phyloP scores from a whole-genome alignment of 495 filamentous ascomycete genomes.

The Cercophora samala region DNA sequence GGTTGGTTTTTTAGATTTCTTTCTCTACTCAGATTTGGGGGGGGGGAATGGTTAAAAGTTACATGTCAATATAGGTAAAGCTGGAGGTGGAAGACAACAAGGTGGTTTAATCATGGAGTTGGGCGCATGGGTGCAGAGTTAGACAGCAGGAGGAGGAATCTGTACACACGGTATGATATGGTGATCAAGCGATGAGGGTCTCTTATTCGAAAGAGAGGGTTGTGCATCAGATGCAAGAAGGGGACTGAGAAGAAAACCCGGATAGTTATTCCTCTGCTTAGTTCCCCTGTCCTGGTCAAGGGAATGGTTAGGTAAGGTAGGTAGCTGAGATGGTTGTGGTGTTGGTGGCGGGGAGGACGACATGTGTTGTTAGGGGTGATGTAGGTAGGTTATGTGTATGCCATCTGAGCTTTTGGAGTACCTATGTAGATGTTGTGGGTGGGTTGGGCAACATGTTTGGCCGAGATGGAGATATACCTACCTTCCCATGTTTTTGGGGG shows the following conservation, averaged over 20 bases:
- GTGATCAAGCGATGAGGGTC: too few relatives aligned
- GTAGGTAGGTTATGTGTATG: too few relatives aligned
- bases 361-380: neutral
- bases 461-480: conserved; percentile 4
- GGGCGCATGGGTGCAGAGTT: too few relatives aligned
- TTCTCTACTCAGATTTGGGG: neutral
- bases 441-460: neutral
- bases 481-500: neutral
- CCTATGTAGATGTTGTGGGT: neutral
- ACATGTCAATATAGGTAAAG: too few relatives aligned
- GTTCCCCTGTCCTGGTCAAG: neutral
- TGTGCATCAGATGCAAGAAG: too few relatives aligned
- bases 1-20: neutral
- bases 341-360: neutral
- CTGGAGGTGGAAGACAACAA: neutral
- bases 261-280: neutral
- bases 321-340: neutral
- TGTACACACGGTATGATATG: too few relatives aligned
- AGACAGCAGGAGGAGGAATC: too few relatives aligned
- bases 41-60: too few relatives aligned
- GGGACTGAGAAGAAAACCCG: too few relatives aligned
- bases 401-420: neutral
- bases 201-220: too few relatives aligned
- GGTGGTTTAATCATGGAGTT: neutral
- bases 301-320: neutral